Conservation (phyloP, 73 alveolate genomes). For the Blepharisma japonicum region DNA sequence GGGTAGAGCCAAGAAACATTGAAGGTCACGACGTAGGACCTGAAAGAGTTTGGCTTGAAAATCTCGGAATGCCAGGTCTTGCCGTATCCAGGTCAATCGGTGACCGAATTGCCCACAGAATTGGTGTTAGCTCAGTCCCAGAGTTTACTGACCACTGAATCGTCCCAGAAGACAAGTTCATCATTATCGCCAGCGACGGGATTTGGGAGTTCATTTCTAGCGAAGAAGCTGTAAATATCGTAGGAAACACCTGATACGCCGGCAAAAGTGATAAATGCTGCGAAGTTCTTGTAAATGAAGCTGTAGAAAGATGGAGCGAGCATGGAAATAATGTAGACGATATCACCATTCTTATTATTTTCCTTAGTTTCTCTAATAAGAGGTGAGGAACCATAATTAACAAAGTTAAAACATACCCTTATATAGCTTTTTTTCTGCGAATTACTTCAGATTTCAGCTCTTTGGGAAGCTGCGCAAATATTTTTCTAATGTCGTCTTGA, state of each 20-base stretch:
- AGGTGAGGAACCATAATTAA: too few relatives aligned
- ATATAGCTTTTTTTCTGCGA: too few relatives aligned
- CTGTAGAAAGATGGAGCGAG: conserved; percentile 34
- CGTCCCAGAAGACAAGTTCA: conserved; percentile 30
- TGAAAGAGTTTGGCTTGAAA: conserved; percentile 72
- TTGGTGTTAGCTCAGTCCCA: conserved; percentile 73
- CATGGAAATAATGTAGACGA: conserved; percentile 41
- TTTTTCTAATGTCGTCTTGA: too few relatives aligned
- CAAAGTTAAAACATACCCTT: too few relatives aligned
- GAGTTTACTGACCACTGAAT: conserved; percentile 32
- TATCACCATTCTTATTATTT: conserved; percentile 45
- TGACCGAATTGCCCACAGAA: conserved; percentile 66
- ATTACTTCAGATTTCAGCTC: too few relatives aligned
- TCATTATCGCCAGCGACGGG: conserved; percentile 44
- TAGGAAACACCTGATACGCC: neutral
- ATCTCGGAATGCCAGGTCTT: conserved; percentile 62
- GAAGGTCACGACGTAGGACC: conserved; percentile 65
- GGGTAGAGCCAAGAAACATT: conserved; percentile 53
- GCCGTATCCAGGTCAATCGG: conserved; percentile 82
- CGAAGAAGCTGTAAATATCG: conserved; percentile 32
- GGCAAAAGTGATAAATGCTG: conserved; percentile 32
- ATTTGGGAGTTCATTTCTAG: conserved; percentile 42
- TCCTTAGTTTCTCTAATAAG: conserved; percentile 1
- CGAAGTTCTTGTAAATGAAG: conserved; percentile 24
- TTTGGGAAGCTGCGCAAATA: too few relatives aligned